phyloP scores from a whole-genome alignment of 495 filamentous ascomycete species.

The Trichocladium antarcticum region DNA sequence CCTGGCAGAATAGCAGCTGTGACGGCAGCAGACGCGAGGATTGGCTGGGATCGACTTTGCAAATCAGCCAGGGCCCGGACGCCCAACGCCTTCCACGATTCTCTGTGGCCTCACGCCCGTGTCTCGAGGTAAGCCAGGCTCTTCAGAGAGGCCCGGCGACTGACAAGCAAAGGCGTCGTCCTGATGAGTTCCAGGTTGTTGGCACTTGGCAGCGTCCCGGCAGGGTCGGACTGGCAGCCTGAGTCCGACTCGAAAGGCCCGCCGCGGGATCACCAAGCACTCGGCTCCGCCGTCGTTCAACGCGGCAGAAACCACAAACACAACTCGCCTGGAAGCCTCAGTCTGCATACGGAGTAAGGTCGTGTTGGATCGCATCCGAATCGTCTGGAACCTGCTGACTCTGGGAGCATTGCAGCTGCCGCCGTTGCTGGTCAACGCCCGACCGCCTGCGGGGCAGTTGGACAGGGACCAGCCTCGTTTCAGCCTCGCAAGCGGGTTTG shows the following conservation, averaged over 20 bases:
- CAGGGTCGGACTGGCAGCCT: constrained; percentile 19
- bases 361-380: constrained; percentile 1
- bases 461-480: constrained; percentile 23
- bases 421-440: neutral
- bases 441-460: constrained; percentile 1
- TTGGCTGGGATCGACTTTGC: no score
- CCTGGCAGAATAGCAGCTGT: no score
- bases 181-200: constrained; percentile 37
- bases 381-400: constrained; percentile 24
- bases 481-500: constrained; percentile 19
- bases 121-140: constrained; percentile 24
- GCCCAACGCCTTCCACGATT: constrained; percentile 41
- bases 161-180: constrained; percentile 19
- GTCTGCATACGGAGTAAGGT: no score
- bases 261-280: no score
- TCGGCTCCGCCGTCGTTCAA: no score
- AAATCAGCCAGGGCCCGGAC: no score
- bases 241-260: no score
- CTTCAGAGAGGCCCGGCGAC: neutral
- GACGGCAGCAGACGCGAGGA: no score
- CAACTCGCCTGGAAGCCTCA: no score
- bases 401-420: no score
- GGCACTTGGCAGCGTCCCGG: constrained; percentile 38
- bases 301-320: no score
- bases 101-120: constrained; percentile 40